Evolutionary conservation across 208 protist genomes (phyloP), one percentile per base, ranked within the genome.

Genomic region (Trypanosoma mega): DNA sequence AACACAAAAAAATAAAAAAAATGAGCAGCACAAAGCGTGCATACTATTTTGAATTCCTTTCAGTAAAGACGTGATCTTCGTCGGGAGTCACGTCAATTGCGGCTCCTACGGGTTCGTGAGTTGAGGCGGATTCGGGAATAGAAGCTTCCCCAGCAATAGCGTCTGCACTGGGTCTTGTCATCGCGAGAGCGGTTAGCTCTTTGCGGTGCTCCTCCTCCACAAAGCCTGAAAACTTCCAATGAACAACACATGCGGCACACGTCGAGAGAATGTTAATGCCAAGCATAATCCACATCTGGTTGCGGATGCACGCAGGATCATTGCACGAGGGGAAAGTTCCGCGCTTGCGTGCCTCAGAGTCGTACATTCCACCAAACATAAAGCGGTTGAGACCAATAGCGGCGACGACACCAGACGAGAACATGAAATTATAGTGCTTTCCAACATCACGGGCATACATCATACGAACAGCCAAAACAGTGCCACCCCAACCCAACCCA

Each of bases 161-260:
- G 34, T 39, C 34, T 6, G 34, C 39, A 56, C 64, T 29, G 21
- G 34, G 18, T 11, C 36, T 60, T 68, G 53, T 41, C 70, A 50
- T 5, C 47, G 26, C 24, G 64, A 45, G 50, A 30, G 76, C 80
- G 26, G 51, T 68, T 4, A 50, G 31, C 44, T 84, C 68, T 11
- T 74, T 63, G 37, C 76, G 76, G 21, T 74, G 54, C 0, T 76
- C 80, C 37, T 74, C 81, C 34, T 71, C 80, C 0, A 87, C 73
- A n/a, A 76, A 68, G 21, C 80, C 78, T 34, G 83, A 50, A n/a
- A 39, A 39, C 8, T 12, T 6, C 34, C 34, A 39, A 12, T 39
- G 34, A 6, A 39, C 34, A 6, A 39, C 34, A 12, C 34, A 39
- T 12, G 34, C 34, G 12, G 34, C 6, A 39, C 6, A 16, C 12